Evolutionary conservation across 2,329 filamentous ascomycete genomes (phyloP).

Genomic region (Trichoderma citrinoviride): DNA sequence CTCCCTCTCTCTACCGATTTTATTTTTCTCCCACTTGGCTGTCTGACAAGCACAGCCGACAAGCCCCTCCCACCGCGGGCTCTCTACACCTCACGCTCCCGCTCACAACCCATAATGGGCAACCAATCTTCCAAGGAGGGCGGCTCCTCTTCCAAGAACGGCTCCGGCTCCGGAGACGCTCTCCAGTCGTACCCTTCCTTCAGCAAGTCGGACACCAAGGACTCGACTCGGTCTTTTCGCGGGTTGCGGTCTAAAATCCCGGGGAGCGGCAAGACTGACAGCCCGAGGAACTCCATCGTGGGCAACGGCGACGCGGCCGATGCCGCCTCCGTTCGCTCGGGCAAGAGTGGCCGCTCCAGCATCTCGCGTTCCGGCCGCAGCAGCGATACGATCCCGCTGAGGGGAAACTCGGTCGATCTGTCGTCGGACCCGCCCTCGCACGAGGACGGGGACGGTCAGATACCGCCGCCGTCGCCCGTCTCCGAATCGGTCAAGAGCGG

Average conservation of each 20-base stretch:
- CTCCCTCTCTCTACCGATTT: constrained; percentile 18
- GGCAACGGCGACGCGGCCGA: constrained; percentile 66
- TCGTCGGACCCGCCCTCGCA: constrained; percentile 46
- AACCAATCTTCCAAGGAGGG: constrained; percentile 68
- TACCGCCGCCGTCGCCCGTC: constrained; percentile 78
- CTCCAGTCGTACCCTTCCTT: constrained; percentile 90
- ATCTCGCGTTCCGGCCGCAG: constrained; percentile 46
- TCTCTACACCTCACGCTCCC: constrained; percentile 16
- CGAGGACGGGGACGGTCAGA: constrained; percentile 53
- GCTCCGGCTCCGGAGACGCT: constrained; percentile 30
- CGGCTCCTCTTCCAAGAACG: constrained; percentile 49
- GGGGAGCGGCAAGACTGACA: constrained; percentile 69
- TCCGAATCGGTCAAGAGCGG: constrained; percentile 70
- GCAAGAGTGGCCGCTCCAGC: constrained; percentile 56
- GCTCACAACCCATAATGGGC: constrained; percentile 55
- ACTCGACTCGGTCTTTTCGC: constrained; percentile 83
- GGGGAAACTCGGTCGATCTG: constrained; percentile 43
- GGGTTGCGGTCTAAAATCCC: constrained; percentile 88
- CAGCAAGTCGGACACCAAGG: constrained; percentile 87
- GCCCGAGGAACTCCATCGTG: constrained; percentile 73
- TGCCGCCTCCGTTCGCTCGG: constrained; percentile 70
- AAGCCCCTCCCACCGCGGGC: background rate
- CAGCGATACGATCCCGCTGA: constrained; percentile 42
- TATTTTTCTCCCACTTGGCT: background rate
- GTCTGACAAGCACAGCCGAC: background rate